Conservation (phyloP, 2,329 filamentous ascomycete genomes). For the Didymella exigua region DNA sequence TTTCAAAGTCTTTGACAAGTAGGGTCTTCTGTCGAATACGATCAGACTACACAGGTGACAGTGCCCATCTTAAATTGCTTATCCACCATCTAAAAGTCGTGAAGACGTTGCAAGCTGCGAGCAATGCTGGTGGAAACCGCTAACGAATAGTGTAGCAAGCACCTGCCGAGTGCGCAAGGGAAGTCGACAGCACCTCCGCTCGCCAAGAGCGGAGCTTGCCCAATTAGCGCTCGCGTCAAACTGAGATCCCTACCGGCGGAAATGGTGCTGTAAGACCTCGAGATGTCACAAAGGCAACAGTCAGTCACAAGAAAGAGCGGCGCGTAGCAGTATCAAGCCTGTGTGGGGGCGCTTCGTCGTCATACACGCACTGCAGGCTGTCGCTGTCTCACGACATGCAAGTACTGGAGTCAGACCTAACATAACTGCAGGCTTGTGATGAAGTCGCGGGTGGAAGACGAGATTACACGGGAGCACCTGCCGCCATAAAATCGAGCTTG, state of each 20-base stretch:
- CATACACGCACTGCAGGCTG: not conserved
- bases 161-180: not conserved
- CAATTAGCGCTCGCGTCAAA: constrained; percentile 8
- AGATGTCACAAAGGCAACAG: constrained; percentile 11
- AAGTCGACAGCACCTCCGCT: not conserved
- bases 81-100: too few relatives aligned
- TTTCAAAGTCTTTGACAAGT: too few relatives aligned
- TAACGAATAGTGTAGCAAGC: not conserved
- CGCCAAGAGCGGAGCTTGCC: constrained; percentile 7
- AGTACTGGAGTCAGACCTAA: not conserved
- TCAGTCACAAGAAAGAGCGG: constrained; percentile 10
- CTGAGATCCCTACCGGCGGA: constrained; percentile 8
- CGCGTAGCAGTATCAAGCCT: constrained; percentile 11
- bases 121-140: too few relatives aligned
- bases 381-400: constrained; percentile 10
- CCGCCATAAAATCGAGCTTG: constrained; percentile 5
- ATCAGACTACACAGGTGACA: too few relatives aligned
- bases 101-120: too few relatives aligned
- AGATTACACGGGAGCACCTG: constrained; percentile 8
- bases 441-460: constrained; percentile 14
- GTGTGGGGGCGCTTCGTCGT: not conserved
- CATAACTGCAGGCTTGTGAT: constrained; percentile 1
- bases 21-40: too few relatives aligned
- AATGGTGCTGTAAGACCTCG: constrained; percentile 7
- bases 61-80: too few relatives aligned